Base-by-base conservation (phyloP, 352 stramenopile genomes). In the Pythium oligandrum region DNA sequence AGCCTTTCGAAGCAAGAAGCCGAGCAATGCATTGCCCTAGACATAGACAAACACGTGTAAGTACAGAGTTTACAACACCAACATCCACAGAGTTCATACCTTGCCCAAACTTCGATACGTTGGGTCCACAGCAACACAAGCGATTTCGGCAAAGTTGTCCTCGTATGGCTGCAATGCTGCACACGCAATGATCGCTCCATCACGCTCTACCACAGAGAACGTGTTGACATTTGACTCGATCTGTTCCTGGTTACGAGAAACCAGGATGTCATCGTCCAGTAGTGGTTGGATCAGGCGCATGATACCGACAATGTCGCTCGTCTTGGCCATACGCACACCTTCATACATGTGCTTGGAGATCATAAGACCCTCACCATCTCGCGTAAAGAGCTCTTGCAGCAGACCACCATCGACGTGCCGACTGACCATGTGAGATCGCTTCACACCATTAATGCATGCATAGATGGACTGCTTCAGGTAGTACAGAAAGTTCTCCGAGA, bases 271-370 rank as follows among this genome's bases (percentile, higher is more conserved):
- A 32, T 90, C 81, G 57, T 95, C 74, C 48, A 96, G 69, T 52
- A 97, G 66, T 35, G 89, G 89, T 62, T 90, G 84, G 55, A 94
- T 94, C 42, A 94, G 72, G 8, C 79, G 81, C 83, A 94, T 92
- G 61, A 94, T 86, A 63, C 79, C 78, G 52, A 90, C 71, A 67
- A 98, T 96, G 69, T 98, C 93, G 59, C 81, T 90, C 26, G 93
- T 87, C 44, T 86, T 88, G 9, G 92, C 95, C 71, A 90, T 88
- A 33, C 90, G 83, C 53, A 98, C 97, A 26, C 94, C 92, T 70
- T 98, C 96, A 66, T 98, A 98, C 63, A 98, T 92, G 69, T 99
- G 93, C 64, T 96, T 88, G 37, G 86, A 98, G 65, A 99, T 97
- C 66, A 99, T 96, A 33, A 98, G 93, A 7, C 96, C 96, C 58